Evolutionary conservation across 2,329 filamentous ascomycete genomes (phyloP).

Genomic region (Neofusicoccum kwambonambiense): DNA sequence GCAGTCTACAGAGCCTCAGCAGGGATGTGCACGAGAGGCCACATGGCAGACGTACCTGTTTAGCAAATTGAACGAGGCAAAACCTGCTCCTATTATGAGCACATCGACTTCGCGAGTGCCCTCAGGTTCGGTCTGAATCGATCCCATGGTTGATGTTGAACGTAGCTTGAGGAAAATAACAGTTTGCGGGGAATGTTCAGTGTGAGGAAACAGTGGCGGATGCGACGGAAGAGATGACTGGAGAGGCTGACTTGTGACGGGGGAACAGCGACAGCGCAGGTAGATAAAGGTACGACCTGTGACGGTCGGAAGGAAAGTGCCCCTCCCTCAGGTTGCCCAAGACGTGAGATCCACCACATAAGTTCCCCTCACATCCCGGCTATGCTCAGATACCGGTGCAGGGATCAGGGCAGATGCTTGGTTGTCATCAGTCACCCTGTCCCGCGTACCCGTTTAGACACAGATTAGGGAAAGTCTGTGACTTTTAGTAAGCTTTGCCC

Average conservation of each 20-base stretch:
- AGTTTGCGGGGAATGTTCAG: too few species aligned
- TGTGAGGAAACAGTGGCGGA: background rate
- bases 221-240: background rate
- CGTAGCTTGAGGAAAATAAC: too few species aligned
- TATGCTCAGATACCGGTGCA: too few species aligned
- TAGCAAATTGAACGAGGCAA: conserved; percentile 27
- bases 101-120: conserved; percentile 20
- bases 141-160: background rate
- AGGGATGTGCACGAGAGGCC: too few species aligned
- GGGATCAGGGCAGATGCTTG: too few species aligned
- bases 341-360: background rate
- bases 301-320: background rate
- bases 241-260: background rate
- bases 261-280: background rate
- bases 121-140: background rate
- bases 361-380: background rate
- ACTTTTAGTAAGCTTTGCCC: background rate
- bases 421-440: background rate
- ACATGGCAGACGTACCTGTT: background rate
- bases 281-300: background rate
- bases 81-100: conserved; percentile 30
- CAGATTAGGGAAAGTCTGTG: background rate
- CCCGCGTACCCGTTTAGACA: too few species aligned
- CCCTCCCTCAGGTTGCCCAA: background rate
- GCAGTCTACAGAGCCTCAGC: conserved; percentile 21